Base-by-base conservation (phyloP, 768 basidiomycete genomes). In the Tylopilus rubrobrunneus region DNA sequence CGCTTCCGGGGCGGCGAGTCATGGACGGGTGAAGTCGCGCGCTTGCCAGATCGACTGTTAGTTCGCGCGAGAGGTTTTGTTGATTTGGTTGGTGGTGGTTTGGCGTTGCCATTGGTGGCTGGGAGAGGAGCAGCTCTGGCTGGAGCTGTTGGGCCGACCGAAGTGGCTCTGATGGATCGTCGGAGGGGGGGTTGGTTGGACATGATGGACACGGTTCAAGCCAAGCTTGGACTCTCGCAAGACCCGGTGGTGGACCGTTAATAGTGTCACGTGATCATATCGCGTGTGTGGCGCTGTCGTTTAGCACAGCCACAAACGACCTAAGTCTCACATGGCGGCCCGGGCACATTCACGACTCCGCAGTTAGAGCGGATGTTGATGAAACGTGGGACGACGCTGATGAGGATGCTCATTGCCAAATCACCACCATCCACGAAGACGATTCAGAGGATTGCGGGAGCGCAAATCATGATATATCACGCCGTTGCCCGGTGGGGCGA, bases 121-220 rank as follows among this genome's bases (percentile, higher is more conserved):
- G 68, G 56, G 17, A 67, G 46, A 43, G 70, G 63, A 2, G 71
- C 67, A n/a, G 69, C 71, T 57, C 70, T 53, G 0, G 71, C 58
- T 3, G 47, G 52, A 0, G 29, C 59, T 4, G 57, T 55, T 5
- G 76, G 73, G 49, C 75, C 78, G 6, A 73, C 67, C 7, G 82
- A 79, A 29, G 78, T 60, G 3, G 82, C 77, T 27, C 83, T 74
- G 39, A 81, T 70, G 28, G 82, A 80, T 43, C 82, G 79, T 63
- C 82, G 74, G 34, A 75, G 77, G 56, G 78, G 70, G 1, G 58
- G 65, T 14, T 67, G 67, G 49, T 28, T 52, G 48, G 70, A 62
- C 67, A 74, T 70, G 62, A 27, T 56, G 39, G 53, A 33, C 31
- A 36, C 11, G 40, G 31, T 37, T 23, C 34, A 31, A 41, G 45